Evolutionary conservation across 2,329 filamentous ascomycete species (phyloP).

Genomic region (Aspergillus sp.): DNA sequence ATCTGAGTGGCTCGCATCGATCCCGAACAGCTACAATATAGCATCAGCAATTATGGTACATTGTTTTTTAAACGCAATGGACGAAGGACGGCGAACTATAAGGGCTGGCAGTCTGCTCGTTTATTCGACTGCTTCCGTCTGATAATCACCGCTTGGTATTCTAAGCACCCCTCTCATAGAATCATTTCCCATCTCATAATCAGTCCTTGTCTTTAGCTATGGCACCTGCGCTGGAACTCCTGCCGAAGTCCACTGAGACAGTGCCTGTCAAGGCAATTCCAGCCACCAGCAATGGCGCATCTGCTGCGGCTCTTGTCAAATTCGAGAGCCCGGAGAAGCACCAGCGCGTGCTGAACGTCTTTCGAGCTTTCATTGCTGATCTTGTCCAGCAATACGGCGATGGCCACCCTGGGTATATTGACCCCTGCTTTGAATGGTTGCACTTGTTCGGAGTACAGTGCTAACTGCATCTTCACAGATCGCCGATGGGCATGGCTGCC

Average conservation of each 20-base stretch:
- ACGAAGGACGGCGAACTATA: not conserved
- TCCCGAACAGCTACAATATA: not conserved
- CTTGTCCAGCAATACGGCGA: constrained; percentile 66
- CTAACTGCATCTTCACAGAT: constrained; percentile 27
- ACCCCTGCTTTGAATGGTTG: constrained; percentile 7
- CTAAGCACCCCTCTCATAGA: no score
- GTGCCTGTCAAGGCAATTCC: constrained; percentile 9
- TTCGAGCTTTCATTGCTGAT: constrained; percentile 62
- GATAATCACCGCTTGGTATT: not conserved
- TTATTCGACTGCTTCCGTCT: not conserved
- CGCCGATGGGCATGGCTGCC: constrained; percentile 57
- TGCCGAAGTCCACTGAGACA: constrained; percentile 6
- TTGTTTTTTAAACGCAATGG: not conserved
- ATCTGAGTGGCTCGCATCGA: not conserved
- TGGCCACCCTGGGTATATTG: constrained; percentile 60
- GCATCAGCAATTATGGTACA: not conserved
- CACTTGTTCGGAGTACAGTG: not conserved
- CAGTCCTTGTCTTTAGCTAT: not conserved
- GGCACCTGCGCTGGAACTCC: constrained; percentile 19
- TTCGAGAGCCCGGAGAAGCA: constrained; percentile 19
- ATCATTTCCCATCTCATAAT: no score
- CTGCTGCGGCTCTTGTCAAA: not conserved
- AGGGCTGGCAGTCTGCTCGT: not conserved
- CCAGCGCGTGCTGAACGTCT: constrained; percentile 56
- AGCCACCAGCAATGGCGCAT: constrained; percentile 1